A percentile compares a stretch with the other conserved stretches of the same genome.
Evolutionary conservation across 129 eudicot species (phyloP).

Genomic region (Chrysanthemum seticuspe): DNA sequence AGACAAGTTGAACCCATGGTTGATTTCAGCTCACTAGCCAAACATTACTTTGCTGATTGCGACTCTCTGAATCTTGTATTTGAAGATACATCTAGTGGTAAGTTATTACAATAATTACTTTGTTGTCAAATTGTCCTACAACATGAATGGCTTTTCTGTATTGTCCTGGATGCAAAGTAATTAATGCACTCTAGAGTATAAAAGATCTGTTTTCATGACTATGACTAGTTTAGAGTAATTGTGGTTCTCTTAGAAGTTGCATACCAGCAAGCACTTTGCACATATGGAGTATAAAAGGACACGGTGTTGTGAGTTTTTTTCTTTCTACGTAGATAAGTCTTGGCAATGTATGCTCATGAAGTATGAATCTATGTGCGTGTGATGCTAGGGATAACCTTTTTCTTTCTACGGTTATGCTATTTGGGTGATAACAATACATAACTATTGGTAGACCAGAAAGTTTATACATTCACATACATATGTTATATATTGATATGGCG

Average conservation of each 20-base stretch:
- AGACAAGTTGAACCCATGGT: conserved; percentile 64
- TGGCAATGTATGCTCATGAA: background rate
- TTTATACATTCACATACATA: background rate
- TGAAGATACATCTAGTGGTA: conserved; percentile 63
- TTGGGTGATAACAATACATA: conserved; percentile 1
- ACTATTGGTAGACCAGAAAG: background rate
- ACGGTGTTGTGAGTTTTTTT: background rate
- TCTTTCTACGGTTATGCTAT: background rate
- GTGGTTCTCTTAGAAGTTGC: conserved; percentile 10
- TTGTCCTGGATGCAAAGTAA: conserved; percentile 12
- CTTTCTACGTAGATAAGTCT: background rate
- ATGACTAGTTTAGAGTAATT: conserved; percentile 6
- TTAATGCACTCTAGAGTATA: background rate
- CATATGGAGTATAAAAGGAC: background rate
- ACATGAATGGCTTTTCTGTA: background rate
- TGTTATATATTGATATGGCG: background rate
- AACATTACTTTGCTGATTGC: conserved; percentile 65
- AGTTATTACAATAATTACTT: conserved; percentile 10
- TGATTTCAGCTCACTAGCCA: conserved; percentile 68
- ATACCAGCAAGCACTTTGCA: conserved; percentile 6
- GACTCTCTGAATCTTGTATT: conserved; percentile 73
- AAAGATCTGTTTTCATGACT: conserved; percentile 6
- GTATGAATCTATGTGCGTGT: conserved; percentile 2
- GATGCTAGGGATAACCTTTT: background rate
- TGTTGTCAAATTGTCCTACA: background rate